Conservation (phyloP, 305 asterid species). For the Fraxinus baroniana region DNA sequence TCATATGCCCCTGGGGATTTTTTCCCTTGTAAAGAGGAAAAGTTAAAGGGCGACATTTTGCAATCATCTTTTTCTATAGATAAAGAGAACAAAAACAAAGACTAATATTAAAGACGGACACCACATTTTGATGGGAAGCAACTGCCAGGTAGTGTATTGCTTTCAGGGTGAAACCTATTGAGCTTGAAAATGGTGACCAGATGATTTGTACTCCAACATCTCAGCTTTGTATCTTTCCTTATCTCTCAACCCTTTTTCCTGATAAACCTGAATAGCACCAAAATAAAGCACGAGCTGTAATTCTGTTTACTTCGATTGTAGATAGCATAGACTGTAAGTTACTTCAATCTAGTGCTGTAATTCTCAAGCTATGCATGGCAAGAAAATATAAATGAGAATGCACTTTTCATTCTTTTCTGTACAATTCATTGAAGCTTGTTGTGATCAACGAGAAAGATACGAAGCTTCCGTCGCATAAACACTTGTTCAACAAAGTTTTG, state of each 20-base stretch:
- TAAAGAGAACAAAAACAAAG: not conserved
- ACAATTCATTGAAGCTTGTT: not conserved
- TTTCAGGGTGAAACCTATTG: constrained; percentile 11
- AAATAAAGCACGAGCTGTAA: not conserved
- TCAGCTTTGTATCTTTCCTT: constrained; percentile 87
- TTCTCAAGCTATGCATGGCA: not conserved
- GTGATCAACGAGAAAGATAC: not conserved
- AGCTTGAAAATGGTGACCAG: constrained; percentile 38
- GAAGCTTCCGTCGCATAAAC: not conserved
- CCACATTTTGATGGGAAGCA: not conserved
- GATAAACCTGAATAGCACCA: constrained; percentile 72
- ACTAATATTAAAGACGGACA: not conserved
- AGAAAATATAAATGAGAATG: not conserved
- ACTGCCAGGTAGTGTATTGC: not conserved
- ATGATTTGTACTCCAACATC: constrained; percentile 72
- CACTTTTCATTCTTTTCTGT: not conserved
- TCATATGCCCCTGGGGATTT: not conserved
- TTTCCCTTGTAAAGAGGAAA: not conserved
- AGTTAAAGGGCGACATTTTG: not conserved
- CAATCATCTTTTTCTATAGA: not conserved
- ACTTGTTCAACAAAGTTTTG: not conserved
- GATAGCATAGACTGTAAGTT: not conserved
- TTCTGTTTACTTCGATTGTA: not conserved
- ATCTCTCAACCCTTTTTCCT: constrained; percentile 77
- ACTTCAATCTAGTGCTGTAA: not conserved